Base-by-base conservation (phyloP, 2,329 filamentous ascomycete genomes). In the Huntiella omanensis region DNA sequence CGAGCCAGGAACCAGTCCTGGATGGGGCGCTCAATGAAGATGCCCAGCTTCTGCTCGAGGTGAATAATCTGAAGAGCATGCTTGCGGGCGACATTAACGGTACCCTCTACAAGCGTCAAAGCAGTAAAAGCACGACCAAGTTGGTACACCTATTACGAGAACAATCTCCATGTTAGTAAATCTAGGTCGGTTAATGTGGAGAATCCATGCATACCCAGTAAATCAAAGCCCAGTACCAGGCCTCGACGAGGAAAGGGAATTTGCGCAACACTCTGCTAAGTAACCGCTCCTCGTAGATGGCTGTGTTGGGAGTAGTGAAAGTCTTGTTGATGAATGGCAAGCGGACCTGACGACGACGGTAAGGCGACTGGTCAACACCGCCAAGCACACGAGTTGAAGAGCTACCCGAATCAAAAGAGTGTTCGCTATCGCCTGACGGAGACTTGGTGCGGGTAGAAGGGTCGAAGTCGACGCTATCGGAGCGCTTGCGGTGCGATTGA, bases 151-250 rank as follows among this genome's bases (percentile, higher is more conserved):
- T 82, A 51, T 34, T 40, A 15, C 34, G 12, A 6, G 13, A 10
- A 15, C 22, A 28, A 28, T 28, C 3, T 32, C 12, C 7, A 15
- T 34, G 42, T 50, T 45, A 50, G 49, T 39, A 45, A 19, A 35
- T 15, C 17, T 36, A 32, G 4, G 8, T 8, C 35, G 17, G 13
- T 15, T 6, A 41, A n/a, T 33, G 13, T 16, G 6, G 4, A 4
- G 34, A 37, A n/a, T 22, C 42, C 12, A n/a, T 46, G 56, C 70
- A 54, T 68, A 83, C 79, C 78, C 80, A 84, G 62, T 84, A 84
- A 43, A 84, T 77, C 51, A 83, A 62, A 2, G 75, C 73, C 80
- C 80, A 84, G 54, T 84, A 84, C 78, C 79, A 84, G 36, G 73
- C 77, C 59, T 85, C 81, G 1, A 77, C 75, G 22, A 84, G 59